Evolutionary conservation across 345 rosid species (phyloP).

Genomic region (Moringa oleifera): DNA sequence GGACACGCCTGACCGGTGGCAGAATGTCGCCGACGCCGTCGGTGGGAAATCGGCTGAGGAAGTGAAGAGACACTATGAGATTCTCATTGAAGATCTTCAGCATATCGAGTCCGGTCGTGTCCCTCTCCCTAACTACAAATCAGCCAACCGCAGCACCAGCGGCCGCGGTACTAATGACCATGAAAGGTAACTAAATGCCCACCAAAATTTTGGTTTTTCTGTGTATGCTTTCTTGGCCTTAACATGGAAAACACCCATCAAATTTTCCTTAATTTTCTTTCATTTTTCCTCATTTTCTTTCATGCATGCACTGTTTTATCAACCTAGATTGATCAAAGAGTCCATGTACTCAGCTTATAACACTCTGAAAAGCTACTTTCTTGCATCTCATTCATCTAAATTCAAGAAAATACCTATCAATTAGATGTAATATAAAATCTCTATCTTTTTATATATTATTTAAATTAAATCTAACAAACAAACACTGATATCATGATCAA

Average conservation of each 20-base stretch:
- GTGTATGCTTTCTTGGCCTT: neutral
- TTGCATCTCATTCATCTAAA: too few species aligned
- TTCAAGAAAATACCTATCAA: too few species aligned
- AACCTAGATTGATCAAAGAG: too few species aligned
- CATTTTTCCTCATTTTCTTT: neutral
- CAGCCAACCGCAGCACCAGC: neutral
- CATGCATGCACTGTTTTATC: neutral
- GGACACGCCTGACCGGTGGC: slow-evolving; percentile 78
- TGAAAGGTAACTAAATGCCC: slow-evolving; percentile 20
- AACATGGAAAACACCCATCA: too few species aligned
- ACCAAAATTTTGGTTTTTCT: neutral
- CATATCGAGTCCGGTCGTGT: slow-evolving; percentile 49
- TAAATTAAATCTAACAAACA: too few species aligned
- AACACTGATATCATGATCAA: too few species aligned
- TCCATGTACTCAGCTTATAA: too few species aligned
- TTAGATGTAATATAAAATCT: too few species aligned
- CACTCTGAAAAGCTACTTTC: too few species aligned
- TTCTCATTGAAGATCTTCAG: slow-evolving; percentile 49
- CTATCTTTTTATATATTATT: too few species aligned
- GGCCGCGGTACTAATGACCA: slow-evolving; percentile 14
- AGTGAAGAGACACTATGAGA: slow-evolving; percentile 60
- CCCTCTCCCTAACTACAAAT: slow-evolving; percentile 48
- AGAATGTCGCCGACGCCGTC: slow-evolving; percentile 59
- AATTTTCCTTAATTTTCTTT: neutral
- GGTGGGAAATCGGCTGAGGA: slow-evolving; percentile 65